phyloP scores from a whole-genome alignment of 306 rosid species.

The Castanospermum australe region DNA sequence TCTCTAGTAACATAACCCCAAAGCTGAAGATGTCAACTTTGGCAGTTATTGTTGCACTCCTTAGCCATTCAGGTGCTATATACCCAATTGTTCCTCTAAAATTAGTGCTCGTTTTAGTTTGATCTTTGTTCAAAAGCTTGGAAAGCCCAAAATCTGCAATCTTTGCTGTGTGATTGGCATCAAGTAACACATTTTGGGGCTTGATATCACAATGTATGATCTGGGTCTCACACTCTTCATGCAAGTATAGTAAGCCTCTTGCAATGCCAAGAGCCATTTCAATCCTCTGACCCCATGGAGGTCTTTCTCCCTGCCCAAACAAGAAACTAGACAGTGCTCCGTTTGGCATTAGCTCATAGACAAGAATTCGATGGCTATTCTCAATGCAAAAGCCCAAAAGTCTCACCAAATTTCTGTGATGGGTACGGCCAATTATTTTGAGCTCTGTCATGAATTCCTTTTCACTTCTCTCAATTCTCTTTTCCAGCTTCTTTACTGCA shows the following conservation, averaged over 20 bases:
- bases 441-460: conserved; percentile 43
- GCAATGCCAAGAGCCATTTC: conserved; percentile 38
- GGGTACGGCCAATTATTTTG: conserved; percentile 35
- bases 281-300: conserved; percentile 36
- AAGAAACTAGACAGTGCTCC: conserved; percentile 29
- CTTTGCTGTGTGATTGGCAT: conserved; percentile 31
- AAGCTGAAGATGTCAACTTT: conserved; percentile 41
- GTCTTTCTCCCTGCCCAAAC: conserved; percentile 28
- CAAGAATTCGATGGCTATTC: conserved; percentile 26
- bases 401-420: conserved; percentile 41
- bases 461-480: conserved; percentile 23
- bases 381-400: conserved; percentile 40
- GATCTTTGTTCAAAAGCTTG: conserved; percentile 35
- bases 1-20: conserved; percentile 35
- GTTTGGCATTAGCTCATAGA: conserved; percentile 39
- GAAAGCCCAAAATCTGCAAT: conserved; percentile 44
- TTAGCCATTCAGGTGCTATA: conserved; percentile 43
- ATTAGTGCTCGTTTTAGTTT: conserved; percentile 38
- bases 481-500: conserved; percentile 39
- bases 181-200: conserved; percentile 43
- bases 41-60: conserved; percentile 32
- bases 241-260: conserved; percentile 37
- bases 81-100: conserved; percentile 41
- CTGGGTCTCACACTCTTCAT: conserved; percentile 36
- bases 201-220: conserved; percentile 49